phyloP scores from a whole-genome alignment of 2,329 filamentous ascomycete species.

The Macrophomina phaseolina region DNA sequence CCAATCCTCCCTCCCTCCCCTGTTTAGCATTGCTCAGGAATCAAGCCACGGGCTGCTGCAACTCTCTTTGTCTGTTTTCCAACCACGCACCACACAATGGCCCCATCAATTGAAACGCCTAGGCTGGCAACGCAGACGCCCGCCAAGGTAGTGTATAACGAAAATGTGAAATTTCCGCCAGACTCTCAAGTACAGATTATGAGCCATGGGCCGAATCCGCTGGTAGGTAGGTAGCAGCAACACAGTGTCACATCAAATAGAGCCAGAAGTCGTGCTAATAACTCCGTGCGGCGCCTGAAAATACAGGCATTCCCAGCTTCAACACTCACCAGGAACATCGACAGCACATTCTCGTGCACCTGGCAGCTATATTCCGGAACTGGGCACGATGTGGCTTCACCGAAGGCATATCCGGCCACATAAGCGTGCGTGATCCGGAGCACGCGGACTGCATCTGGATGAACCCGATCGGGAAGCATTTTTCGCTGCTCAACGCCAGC shows the following conservation, averaged over 20 bases:
- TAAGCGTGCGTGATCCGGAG: slow-evolving; percentile 70
- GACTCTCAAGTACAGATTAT: background rate
- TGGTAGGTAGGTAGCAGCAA: background rate
- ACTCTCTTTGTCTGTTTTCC: background rate
- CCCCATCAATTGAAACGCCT: background rate
- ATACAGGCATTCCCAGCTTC: slow-evolving; percentile 61
- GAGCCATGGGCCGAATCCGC: slow-evolving; percentile 4
- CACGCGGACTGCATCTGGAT: slow-evolving; percentile 70
- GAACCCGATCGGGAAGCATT: slow-evolving; percentile 68
- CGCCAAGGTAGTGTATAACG: background rate
- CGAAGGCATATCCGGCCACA: slow-evolving; percentile 73
- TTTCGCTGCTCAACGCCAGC: slow-evolving; percentile 66
- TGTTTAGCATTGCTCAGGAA: background rate
- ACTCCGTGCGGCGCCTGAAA: background rate
- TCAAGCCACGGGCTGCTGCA: background rate
- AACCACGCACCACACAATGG: background rate
- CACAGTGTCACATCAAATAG: background rate
- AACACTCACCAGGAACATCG: slow-evolving; percentile 61
- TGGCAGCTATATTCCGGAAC: slow-evolving; percentile 69
- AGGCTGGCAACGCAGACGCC: background rate
- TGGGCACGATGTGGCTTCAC: slow-evolving; percentile 69
- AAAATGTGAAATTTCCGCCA: background rate
- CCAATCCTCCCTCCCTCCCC: background rate
- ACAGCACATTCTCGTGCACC: slow-evolving; percentile 68
- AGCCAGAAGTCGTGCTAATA: background rate